phyloP scores from a whole-genome alignment of 2,329 filamentous ascomycete genomes.

The Fusarium aywerte region DNA sequence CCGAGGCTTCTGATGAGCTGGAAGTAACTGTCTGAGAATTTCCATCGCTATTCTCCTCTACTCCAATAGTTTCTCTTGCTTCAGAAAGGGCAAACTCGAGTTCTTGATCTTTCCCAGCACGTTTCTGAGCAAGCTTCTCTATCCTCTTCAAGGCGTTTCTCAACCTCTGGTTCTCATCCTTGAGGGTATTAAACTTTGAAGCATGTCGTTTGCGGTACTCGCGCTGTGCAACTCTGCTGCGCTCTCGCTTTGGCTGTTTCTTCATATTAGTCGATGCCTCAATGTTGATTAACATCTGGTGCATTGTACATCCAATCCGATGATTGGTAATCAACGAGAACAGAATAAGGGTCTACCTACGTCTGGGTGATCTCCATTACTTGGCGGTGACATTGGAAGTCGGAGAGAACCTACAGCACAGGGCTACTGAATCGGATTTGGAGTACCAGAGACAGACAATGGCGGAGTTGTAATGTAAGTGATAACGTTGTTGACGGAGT shows the following conservation, averaged over 20 bases:
- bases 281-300: not conserved
- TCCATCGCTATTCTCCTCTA: constrained; percentile 5
- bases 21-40: not conserved
- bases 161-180: constrained; percentile 43
- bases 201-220: constrained; percentile 45
- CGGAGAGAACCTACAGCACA: not conserved
- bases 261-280: not conserved
- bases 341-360: constrained; percentile 25
- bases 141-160: constrained; percentile 39
- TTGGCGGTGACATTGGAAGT: constrained; percentile 32
- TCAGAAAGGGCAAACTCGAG: constrained; percentile 32
- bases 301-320: not conserved
- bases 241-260: constrained; percentile 41
- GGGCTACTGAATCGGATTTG: not conserved
- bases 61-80: constrained; percentile 18
- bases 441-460: not conserved
- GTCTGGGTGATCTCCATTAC: constrained; percentile 16
- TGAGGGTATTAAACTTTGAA: constrained; percentile 40
- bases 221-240: constrained; percentile 43
- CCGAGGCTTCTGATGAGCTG: not conserved
- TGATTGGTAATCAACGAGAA: constrained; percentile 27
- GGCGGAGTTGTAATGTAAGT: constrained; percentile 2
- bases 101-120: constrained; percentile 16
- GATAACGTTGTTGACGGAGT: constrained; percentile 22
- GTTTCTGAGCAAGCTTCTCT: constrained; percentile 25